phyloP scores from a whole-genome alignment of 2,329 filamentous ascomycete genomes.

The Biscogniauxia marginata region DNA sequence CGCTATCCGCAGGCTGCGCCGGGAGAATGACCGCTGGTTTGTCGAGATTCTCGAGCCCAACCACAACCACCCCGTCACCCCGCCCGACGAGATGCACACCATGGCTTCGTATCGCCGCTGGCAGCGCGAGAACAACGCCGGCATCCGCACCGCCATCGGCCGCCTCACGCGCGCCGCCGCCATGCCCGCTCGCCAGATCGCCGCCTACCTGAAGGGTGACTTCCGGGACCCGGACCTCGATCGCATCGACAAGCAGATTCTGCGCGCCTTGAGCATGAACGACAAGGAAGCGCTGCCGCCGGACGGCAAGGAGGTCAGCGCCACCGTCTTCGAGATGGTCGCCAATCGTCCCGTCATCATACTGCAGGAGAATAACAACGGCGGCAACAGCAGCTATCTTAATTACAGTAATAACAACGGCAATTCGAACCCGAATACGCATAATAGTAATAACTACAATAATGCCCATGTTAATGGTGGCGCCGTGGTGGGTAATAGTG shows the following conservation, averaged over 20 bases:
- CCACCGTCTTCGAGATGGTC: conserved; percentile 26
- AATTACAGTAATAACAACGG: background rate
- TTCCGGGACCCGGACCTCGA: conserved; percentile 25
- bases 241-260: conserved; percentile 28
- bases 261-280: conserved; percentile 29
- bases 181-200: conserved; percentile 26
- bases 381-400: background rate
- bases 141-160: conserved; percentile 25
- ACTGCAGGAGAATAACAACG: conserved; percentile 15
- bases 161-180: conserved; percentile 26
- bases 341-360: conserved; percentile 27
- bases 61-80: conserved; percentile 30
- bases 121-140: conserved; percentile 31
- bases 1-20: conserved; percentile 26
- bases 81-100: conserved; percentile 29
- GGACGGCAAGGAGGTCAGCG: conserved; percentile 12
- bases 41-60: conserved; percentile 27
- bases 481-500: background rate
- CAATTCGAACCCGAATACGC: background rate
- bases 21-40: conserved; percentile 31
- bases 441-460: background rate
- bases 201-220: conserved; percentile 27
- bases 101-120: conserved; percentile 31
- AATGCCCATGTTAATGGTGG: background rate
- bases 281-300: conserved; percentile 19